phyloP scores from a whole-genome alignment of 2,329 filamentous ascomycete species.

The Lojkania enalia region DNA sequence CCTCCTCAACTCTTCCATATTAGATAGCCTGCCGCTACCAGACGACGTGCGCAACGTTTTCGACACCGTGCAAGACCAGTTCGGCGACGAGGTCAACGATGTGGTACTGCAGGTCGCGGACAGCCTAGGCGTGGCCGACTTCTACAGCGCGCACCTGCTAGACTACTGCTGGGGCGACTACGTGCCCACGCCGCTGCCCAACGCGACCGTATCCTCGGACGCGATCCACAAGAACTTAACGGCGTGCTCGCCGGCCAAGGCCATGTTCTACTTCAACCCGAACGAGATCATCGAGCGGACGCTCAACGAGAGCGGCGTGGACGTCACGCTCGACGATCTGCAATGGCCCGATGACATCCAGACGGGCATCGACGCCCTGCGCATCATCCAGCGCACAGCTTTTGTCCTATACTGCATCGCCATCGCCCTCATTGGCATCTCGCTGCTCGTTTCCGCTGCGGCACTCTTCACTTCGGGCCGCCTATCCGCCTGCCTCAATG shows the following conservation, averaged over 20 bases:
- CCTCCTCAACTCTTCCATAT: conserved; percentile 31
- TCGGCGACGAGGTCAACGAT: conserved; percentile 49
- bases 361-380: conserved; percentile 56
- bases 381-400: conserved; percentile 54
- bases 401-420: conserved; percentile 64
- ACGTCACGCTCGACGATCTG: conserved; percentile 56
- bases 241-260: conserved; percentile 56
- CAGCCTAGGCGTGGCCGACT: conserved; percentile 60
- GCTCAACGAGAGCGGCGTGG: conserved; percentile 47
- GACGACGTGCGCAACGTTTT: too few relatives aligned
- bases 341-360: conserved; percentile 61
- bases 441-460: conserved; percentile 52
- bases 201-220: conserved; percentile 46
- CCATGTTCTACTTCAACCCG: conserved; percentile 62
- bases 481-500: conserved; percentile 55
- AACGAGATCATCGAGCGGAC: conserved; percentile 53
- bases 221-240: conserved; percentile 57
- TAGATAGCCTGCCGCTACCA: conserved; percentile 28
- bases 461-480: conserved; percentile 51
- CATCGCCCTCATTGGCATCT: conserved; percentile 56
- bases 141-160: conserved; percentile 64
- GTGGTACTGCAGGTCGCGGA: conserved; percentile 49
- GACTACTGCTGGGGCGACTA: conserved; percentile 61
- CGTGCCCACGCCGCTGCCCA: conserved; percentile 47
- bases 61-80: conserved; percentile 38